Evolutionary conservation across 208 protist genomes (phyloP).

Genomic region (Angomonas deanei): DNA sequence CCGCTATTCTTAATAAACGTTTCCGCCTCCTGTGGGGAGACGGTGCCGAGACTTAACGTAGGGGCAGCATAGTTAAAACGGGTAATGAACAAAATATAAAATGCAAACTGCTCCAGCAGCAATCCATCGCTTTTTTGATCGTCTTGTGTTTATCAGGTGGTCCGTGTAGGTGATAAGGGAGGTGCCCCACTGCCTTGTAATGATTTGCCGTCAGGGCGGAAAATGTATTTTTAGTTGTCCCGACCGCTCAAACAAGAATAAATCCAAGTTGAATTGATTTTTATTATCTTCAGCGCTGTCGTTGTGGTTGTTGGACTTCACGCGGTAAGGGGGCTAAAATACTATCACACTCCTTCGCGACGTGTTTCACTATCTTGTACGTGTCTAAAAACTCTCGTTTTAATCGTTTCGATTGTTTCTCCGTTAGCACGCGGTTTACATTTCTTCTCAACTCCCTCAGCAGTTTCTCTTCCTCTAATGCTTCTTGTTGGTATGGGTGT

Average conservation of each 20-base stretch:
- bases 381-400: neutral
- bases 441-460: neutral
- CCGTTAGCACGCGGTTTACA: neutral
- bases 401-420: neutral
- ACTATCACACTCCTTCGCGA: neutral
- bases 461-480: neutral
- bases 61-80: neutral
- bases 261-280: neutral
- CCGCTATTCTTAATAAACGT: neutral
- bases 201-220: neutral
- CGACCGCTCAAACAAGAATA: constrained; percentile 4
- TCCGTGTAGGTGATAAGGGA: neutral
- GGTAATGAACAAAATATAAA: neutral
- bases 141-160: neutral
- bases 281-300: neutral
- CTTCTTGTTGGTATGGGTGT: neutral
- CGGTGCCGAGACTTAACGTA: neutral
- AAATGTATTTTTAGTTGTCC: neutral
- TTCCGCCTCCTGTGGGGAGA: neutral
- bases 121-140: neutral
- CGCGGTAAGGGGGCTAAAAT: neutral
- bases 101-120: neutral
- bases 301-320: neutral
- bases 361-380: neutral
- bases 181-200: neutral